Base-by-base conservation (phyloP, 768 basidiomycete species). In the Boletus rex-veris region DNA sequence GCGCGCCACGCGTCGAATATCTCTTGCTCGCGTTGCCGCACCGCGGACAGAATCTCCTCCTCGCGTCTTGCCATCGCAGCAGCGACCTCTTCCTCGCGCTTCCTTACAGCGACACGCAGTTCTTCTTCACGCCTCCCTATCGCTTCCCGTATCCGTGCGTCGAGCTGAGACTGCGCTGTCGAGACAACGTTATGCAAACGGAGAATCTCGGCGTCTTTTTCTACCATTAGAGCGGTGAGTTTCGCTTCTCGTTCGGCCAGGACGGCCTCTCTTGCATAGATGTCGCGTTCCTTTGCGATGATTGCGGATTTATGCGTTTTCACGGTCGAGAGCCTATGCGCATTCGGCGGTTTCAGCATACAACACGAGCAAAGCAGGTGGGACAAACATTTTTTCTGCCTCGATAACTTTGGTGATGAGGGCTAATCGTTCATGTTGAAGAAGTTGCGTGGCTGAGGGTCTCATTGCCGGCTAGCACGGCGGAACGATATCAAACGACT, bases 351-450 rank as follows among this genome's bases (percentile, higher is more conserved):
- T 8, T 30, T 55, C 11, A 47, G 43, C 15, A 38, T 15, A 10
- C 14, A n/a, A 52, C 14, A 28, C 35, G 30, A 40, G 26, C 24
- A 36, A 36, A 43, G 15, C 24, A 4, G 45, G 21, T 30, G 38
- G 36, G 10, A 58, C 81, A 28, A 54, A 89, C 90, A 90, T 83
- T 60, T 88, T 91, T 60, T 90, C 85, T 0, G 88, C 82, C 62
- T 92, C 90, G 9, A 81, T 69, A 16, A 91, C 83, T 62, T 88
- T 88, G 63, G 79, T 78, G 0, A 84, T 84, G 14, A 88, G 77
- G 36, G 86, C 80, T 4, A 92, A 63, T 0, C 88, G 81, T 62
- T 93, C 90, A 56, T 90, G 86, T 61, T 89, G 87, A 15, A 92
- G 80, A 9, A 92, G 79, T 64, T 90, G 89, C 8, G 82, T 78